A percentile compares a stretch with the other conserved stretches of the same genome.
Conservation (phyloP, 345 rosid genomes). For the Populus ilicifolia region DNA sequence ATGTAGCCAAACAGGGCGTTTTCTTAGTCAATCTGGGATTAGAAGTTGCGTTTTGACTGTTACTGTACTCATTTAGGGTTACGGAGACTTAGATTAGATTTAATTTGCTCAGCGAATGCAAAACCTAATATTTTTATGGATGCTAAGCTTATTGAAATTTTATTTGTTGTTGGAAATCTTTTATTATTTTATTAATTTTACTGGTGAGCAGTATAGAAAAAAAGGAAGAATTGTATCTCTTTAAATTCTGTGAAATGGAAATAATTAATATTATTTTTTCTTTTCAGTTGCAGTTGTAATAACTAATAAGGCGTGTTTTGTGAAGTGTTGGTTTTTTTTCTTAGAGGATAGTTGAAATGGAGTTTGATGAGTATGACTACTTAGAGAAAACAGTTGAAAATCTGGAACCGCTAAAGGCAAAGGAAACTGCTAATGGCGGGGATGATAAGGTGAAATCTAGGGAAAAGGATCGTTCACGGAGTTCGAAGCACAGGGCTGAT, state of each 20-base stretch:
- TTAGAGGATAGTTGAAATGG: slow-evolving; percentile 37
- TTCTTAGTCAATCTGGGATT: neutral
- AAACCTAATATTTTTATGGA: no score
- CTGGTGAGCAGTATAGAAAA: neutral
- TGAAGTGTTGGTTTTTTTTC: no score
- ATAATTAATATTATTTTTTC: no score
- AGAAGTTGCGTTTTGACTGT: neutral
- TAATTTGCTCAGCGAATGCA: no score
- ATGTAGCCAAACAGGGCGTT: no score
- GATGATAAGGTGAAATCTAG: slow-evolving; percentile 40
- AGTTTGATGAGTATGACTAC: slow-evolving; percentile 94
- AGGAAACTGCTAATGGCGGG: slow-evolving; percentile 56
- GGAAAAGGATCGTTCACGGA: slow-evolving; percentile 42
- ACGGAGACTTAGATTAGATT: no score
- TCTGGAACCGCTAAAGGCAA: slow-evolving; percentile 42
- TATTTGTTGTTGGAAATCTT: neutral
- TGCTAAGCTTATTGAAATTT: neutral
- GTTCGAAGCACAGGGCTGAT: slow-evolving; percentile 53
- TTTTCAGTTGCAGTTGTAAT: neutral
- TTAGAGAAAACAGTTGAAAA: slow-evolving; percentile 85
- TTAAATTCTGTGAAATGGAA: no score
- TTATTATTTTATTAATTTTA: neutral
- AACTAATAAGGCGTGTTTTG: neutral
- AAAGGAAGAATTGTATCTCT: neutral
- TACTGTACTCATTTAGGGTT: no score